Conservation (phyloP, 2,329 filamentous ascomycete genomes). For the Chalaropsis ovoidea region DNA sequence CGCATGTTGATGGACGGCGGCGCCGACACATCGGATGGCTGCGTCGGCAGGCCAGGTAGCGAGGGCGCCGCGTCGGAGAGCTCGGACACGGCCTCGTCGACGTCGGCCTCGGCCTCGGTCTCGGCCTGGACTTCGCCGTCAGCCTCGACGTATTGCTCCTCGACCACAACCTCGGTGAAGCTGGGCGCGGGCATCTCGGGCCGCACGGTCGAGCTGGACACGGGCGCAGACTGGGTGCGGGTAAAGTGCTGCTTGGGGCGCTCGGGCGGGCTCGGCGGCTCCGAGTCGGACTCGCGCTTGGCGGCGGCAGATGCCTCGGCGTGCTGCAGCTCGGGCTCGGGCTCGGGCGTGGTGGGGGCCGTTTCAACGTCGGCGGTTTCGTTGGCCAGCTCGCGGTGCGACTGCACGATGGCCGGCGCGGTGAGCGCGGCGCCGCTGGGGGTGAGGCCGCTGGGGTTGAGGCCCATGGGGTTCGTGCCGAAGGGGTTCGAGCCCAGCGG, state of each 20-base stretch:
- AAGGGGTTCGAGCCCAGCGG: conserved; percentile 4
- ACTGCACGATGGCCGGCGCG: not conserved
- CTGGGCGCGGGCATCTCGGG: not conserved
- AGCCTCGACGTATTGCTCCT: conserved; percentile 1
- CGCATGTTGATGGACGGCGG: not conserved
- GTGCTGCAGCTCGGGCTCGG: conserved; percentile 17
- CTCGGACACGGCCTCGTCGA: not conserved
- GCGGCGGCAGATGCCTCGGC: not conserved
- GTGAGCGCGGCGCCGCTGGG: not conserved
- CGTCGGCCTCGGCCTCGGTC: not conserved
- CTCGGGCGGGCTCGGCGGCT: not conserved
- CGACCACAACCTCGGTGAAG: not conserved
- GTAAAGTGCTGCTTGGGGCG: conserved; percentile 2
- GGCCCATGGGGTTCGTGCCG: conserved; percentile 10
- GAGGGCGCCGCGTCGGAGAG: not conserved
- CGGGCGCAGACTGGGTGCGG: not conserved
- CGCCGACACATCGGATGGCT: not conserved
- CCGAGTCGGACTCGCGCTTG: not conserved
- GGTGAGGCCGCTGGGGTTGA: not conserved
- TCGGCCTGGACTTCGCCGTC: not conserved
- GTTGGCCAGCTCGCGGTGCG: conserved; percentile 11
- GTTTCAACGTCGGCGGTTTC: conserved; percentile 21
- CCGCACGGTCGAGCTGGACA: not conserved
- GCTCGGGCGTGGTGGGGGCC: conserved; percentile 23
- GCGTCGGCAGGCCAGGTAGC: not conserved